These are phyloP conservation scores for Botrytis medusae DNA, from an alignment of 2,329 filamentous ascomycete species.

Conservation along the genomic window DNA sequence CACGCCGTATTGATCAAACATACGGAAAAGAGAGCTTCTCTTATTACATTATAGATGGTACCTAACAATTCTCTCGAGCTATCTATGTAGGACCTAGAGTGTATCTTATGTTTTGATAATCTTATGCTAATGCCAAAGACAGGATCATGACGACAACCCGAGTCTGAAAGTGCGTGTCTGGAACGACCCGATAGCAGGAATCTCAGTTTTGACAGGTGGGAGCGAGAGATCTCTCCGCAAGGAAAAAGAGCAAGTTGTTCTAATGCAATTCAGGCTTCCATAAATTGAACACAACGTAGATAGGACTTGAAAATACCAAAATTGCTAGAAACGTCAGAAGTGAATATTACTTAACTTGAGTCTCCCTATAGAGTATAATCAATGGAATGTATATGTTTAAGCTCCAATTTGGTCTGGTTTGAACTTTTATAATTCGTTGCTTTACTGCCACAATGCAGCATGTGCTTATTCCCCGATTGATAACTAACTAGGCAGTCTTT, in stretches of 20 bases:
- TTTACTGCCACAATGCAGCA: background rate
- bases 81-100: background rate
- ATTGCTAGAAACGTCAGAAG: background rate
- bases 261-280: background rate
- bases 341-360: background rate
- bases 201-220: background rate
- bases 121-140: background rate
- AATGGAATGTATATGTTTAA: background rate
- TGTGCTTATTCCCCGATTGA: background rate
- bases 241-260: background rate
- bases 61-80: too few relatives aligned
- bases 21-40: too few relatives aligned
- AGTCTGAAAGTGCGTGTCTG: background rate
- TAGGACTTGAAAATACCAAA: background rate
- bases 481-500: background rate
- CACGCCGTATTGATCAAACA: fast-evolving
- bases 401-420: background rate
- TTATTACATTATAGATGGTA: too few relatives aligned
- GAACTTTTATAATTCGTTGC: background rate
- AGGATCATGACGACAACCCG: background rate
- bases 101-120: background rate
- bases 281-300: background rate
- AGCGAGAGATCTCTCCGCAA: background rate
- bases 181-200: background rate
- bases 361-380: background rate